Evolutionary conservation across 2,329 filamentous ascomycete genomes (phyloP).

Genomic region (Nannizziopsis barbatae): DNA sequence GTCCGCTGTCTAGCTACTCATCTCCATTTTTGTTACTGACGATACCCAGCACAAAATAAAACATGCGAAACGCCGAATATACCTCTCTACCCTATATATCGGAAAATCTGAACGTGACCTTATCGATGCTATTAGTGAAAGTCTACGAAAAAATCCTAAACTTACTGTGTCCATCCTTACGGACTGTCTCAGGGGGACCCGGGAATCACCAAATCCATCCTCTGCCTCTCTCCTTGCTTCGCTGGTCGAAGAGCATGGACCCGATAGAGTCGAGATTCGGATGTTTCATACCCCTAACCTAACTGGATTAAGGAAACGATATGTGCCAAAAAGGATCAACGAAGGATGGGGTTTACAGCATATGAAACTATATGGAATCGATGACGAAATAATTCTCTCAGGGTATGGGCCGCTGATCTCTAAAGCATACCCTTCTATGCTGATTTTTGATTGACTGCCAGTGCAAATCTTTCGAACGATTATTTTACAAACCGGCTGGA

Average conservation of each 20-base stretch:
- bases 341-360: conserved; percentile 98
- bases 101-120: conserved; percentile 86
- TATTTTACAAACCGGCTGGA: conserved; percentile 97
- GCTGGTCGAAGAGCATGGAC: conserved; percentile 71
- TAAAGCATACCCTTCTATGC: not conserved
- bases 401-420: conserved; percentile 44
- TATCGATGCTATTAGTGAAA: conserved; percentile 64
- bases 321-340: conserved; percentile 81
- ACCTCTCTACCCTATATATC: conserved; percentile 92
- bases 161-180: conserved; percentile 81
- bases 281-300: conserved; percentile 98
- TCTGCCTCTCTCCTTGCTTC: conserved; percentile 80
- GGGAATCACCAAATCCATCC: conserved; percentile 75
- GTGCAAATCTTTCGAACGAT: conserved; percentile 79
- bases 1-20: conserved; percentile 34
- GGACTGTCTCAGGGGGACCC: conserved; percentile 79
- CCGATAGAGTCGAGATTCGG: conserved; percentile 74
- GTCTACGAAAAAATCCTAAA: conserved; percentile 60
- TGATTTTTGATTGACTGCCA: conserved; percentile 20
- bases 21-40: conserved; percentile 11
- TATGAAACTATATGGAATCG: conserved; percentile 95
- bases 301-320: conserved; percentile 70
- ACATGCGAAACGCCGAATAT: conserved; percentile 66
- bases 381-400: conserved; percentile 90
- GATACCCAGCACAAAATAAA: conserved; percentile 60